Percentiles rank a stretch among this genome's conserved stretches.
Evolutionary conservation across 2,329 filamentous ascomycete species (phyloP).

Genomic region (Raffaelea arxii): DNA sequence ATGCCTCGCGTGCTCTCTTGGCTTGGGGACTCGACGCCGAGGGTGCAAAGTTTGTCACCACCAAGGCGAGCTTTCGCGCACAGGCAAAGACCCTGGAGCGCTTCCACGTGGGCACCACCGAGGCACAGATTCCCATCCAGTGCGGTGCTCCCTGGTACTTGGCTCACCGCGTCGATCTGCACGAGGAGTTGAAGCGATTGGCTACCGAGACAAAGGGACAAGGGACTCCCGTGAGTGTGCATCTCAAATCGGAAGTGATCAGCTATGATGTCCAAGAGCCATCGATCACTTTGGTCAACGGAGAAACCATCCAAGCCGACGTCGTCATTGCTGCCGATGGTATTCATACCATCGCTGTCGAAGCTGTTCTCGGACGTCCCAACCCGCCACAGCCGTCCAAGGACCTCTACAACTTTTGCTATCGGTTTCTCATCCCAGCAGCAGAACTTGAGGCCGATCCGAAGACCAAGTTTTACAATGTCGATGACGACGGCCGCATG

Average conservation of each 20-base stretch:
- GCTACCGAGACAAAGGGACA: slow-evolving; percentile 18
- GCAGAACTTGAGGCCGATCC: slow-evolving; percentile 20
- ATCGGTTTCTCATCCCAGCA: slow-evolving; percentile 24
- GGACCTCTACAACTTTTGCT: slow-evolving; percentile 22
- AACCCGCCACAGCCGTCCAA: slow-evolving; percentile 17
- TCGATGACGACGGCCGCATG: slow-evolving; percentile 16
- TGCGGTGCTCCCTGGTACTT: slow-evolving; percentile 25
- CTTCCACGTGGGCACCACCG: slow-evolving; percentile 4
- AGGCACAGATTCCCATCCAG: slow-evolving; percentile 3
- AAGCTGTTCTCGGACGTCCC: slow-evolving; percentile 18
- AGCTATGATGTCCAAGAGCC: slow-evolving; percentile 18
- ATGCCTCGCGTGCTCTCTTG: slow-evolving; percentile 23
- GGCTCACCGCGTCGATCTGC: slow-evolving; percentile 30
- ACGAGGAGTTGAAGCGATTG: slow-evolving; percentile 23
- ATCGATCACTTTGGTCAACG: slow-evolving; percentile 20
- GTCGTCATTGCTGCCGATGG: slow-evolving; percentile 36
- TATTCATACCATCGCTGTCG: slow-evolving; percentile 23
- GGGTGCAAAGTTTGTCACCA: slow-evolving; percentile 4
- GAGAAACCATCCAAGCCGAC: slow-evolving; percentile 21
- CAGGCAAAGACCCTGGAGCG: slow-evolving; percentile 19
- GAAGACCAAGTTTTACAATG: slow-evolving; percentile 20
- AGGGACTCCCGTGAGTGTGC: slow-evolving; percentile 17
- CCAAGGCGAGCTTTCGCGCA: slow-evolving; percentile 2
- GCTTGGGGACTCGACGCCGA: slow-evolving; percentile 25
- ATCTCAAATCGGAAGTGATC: slow-evolving; percentile 16